phyloP scores from a whole-genome alignment of 306 rosid species.

The Alnus glutinosa region DNA sequence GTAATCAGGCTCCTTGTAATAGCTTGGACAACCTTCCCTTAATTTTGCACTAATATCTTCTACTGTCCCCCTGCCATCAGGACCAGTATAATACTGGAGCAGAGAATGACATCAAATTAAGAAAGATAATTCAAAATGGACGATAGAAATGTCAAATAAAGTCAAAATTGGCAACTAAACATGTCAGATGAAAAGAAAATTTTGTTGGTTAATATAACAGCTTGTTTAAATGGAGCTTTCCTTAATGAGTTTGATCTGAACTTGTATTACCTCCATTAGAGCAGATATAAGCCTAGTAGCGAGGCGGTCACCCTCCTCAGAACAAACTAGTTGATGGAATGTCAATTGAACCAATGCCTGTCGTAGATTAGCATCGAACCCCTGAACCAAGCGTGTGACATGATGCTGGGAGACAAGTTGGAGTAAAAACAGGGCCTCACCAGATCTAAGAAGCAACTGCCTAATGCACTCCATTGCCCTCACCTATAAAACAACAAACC shows the following conservation, averaged over 20 bases:
- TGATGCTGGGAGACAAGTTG: conserved; percentile 98
- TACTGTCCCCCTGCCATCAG: conserved; percentile 98
- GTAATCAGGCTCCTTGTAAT: conserved; percentile 96
- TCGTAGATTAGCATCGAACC: conserved; percentile 64
- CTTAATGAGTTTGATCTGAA: conserved; percentile 25
- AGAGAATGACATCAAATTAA: conserved; percentile 24
- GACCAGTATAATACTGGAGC: conserved; percentile 86
- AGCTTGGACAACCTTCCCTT: conserved; percentile 99
- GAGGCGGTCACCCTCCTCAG: conserved; percentile 89
- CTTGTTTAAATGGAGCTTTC: conserved; percentile 22
- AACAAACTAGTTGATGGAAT: conserved; percentile 90
- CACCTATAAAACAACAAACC: conserved; percentile 57
- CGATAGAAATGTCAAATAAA: conserved; percentile 25
- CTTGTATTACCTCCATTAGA: conserved; percentile 81
- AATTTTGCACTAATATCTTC: conserved; percentile 89
- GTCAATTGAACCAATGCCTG: conserved; percentile 75
- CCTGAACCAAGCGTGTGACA: conserved; percentile 85
- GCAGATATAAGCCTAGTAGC: conserved; percentile 89
- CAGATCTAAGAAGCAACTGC: conserved; percentile 89
- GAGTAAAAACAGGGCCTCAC: conserved; percentile 90
- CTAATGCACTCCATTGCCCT: conserved; percentile 98
- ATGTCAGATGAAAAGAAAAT: conserved; percentile 1
- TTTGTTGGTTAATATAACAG: conserved; percentile 16
- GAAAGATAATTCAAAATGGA: conserved; percentile 22
- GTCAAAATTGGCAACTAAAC: not conserved